Evolutionary conservation across 371 early-diverging fungal species (phyloP), one percentile per base, ranked within the genome.

Genomic region (Neoconidiobolus thromboides): DNA sequence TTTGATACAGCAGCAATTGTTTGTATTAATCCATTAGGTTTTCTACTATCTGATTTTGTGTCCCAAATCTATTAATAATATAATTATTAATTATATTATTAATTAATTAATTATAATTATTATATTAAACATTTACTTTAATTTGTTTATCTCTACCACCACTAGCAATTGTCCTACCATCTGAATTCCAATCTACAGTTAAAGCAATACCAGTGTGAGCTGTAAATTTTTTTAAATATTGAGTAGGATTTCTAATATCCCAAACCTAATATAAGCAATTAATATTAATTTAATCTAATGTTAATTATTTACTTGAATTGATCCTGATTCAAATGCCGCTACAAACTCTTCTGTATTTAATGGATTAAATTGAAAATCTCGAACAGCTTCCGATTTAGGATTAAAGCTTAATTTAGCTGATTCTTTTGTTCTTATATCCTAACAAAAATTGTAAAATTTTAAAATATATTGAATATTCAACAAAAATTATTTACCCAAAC

Each of bases 241-340:
- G 58, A 9, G 69, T 69, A 9, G 85, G 76, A 49, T 77, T 79
- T 37, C 90, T 76, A 57, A 87, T 74, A 63, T 89, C 89, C 88
- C 89, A 88, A 73, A 82, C 81, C 26, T 26, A 26, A 26, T 26
- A 26, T 26, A 26, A 26, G 81, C 85, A 63, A 2, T 10, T 12
- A 54, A 10, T 15, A 7, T 37, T 43, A 50, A 61, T 55, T 10
- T 54, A 9, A 36, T n/a, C 39, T 15, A 59, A 7, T 36, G 12
- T 6, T 26, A 6, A 51, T 56, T 5, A 26, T 26, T 26, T 26
- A 26, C 26, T 15, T 88, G 87, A 39, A 89, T 73, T n/a, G 76
- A 81, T 10, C 93, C 93, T 53, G 83, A 87, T 57, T 92, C 93
- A 66, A 88, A 89, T 0, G 83, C 90, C 14, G 93, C 89, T 2